phyloP scores from a whole-genome alignment of 2,329 filamentous ascomycete genomes.

The Fusarium albosuccineum region DNA sequence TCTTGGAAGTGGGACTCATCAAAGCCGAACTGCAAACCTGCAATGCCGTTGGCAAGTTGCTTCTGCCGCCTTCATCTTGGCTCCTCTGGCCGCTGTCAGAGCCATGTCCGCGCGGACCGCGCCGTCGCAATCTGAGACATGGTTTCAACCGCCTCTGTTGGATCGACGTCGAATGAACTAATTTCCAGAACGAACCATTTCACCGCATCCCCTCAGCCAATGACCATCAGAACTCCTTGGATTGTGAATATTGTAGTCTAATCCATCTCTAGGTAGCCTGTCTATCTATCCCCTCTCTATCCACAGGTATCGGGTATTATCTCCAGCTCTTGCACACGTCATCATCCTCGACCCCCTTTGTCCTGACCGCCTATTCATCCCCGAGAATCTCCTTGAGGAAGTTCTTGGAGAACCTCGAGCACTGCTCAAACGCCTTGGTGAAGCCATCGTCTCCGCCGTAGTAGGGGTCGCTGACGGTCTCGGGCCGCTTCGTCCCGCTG shows the following conservation, averaged over 20 bases:
- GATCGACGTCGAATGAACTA: conserved; percentile 31
- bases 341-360: neutral
- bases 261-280: neutral
- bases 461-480: conserved; percentile 90
- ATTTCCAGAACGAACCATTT: conserved; percentile 23
- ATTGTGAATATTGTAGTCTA: conserved; percentile 1
- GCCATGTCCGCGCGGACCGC: conserved; percentile 20
- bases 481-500: conserved; percentile 73
- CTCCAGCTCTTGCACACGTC: conserved; percentile 14
- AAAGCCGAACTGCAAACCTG: conserved; percentile 3
- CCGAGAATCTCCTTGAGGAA: conserved; percentile 73
- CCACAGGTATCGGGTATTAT: conserved; percentile 45
- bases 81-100: neutral
- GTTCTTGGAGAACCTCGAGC: conserved; percentile 79
- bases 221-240: conserved; percentile 8
- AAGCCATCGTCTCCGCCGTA: conserved; percentile 90
- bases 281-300: conserved; percentile 24
- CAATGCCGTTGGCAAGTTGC: conserved; percentile 13
- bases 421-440: conserved; percentile 87
- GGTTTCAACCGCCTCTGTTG: conserved; percentile 11
- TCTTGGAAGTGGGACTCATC: conserved; percentile 37
- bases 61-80: neutral
- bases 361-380: conserved; percentile 17
- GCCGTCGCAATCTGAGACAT: conserved; percentile 32
- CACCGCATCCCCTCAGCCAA: conserved; percentile 25